These are phyloP conservation scores for Epichloe gansuensis DNA, from an alignment of 2,329 filamentous ascomycete genomes.

Conservation along the genomic window DNA sequence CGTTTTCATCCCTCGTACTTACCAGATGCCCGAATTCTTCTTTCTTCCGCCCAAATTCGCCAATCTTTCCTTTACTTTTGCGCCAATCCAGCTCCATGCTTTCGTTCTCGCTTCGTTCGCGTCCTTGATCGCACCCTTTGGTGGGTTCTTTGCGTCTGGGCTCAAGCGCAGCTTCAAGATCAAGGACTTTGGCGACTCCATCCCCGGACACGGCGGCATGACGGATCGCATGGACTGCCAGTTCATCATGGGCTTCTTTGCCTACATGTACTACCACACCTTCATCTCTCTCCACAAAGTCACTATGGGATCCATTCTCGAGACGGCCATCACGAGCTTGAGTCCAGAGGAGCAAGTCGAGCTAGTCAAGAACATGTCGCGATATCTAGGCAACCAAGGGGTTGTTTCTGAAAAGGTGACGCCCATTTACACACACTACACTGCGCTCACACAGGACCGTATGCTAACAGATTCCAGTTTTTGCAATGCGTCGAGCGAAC, in stretches of 20 bases:
- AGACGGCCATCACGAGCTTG: slow-evolving; percentile 83
- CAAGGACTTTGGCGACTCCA: slow-evolving; percentile 98
- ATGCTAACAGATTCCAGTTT: slow-evolving; percentile 6
- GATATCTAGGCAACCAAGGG: slow-evolving; percentile 55
- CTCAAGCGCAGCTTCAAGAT: slow-evolving; percentile 99
- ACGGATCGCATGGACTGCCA: slow-evolving; percentile 99
- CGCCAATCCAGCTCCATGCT: slow-evolving; percentile 89
- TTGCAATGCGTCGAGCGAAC: slow-evolving; percentile 11
- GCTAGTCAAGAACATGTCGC: slow-evolving; percentile 50
- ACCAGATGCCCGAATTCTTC: slow-evolving; percentile 59
- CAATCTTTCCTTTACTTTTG: slow-evolving; percentile 56
- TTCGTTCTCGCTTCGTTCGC: slow-evolving; percentile 85
- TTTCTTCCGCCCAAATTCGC: slow-evolving; percentile 46
- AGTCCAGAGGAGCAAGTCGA: slow-evolving; percentile 82
- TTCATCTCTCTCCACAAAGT: slow-evolving; percentile 87
- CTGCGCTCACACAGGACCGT: neutral
- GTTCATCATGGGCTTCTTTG: slow-evolving; percentile 99
- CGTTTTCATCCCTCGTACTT: slow-evolving; percentile 69
- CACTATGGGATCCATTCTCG: slow-evolving; percentile 74
- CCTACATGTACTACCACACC: slow-evolving; percentile 96
- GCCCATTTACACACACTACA: no score
- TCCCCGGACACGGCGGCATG: slow-evolving; percentile 94
- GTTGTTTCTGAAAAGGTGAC: slow-evolving; percentile 20
- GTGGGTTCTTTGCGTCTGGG: slow-evolving; percentile 94
- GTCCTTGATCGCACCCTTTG: slow-evolving; percentile 91